Percentiles rank a stretch among this genome's conserved stretches.
phyloP scores from a whole-genome alignment of 805 yeast species.

The Candida vaughaniae region DNA sequence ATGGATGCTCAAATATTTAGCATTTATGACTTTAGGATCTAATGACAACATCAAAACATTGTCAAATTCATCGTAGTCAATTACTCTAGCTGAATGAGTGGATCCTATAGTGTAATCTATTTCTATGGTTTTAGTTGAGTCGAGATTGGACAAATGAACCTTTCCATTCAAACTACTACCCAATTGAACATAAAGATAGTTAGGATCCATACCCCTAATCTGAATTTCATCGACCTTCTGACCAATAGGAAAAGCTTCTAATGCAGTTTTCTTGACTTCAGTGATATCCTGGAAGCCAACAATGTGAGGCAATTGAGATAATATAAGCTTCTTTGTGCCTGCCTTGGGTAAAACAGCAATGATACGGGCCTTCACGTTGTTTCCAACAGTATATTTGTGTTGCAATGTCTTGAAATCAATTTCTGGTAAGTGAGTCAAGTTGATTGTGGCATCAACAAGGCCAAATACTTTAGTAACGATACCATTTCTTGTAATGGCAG shows the following conservation, averaged over 20 bases:
- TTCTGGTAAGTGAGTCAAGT: conserved; percentile 60
- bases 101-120: conserved; percentile 62
- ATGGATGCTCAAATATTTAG: conserved; percentile 61
- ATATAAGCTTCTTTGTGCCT: conserved; percentile 56
- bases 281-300: conserved; percentile 28
- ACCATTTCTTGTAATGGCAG: conserved; percentile 61
- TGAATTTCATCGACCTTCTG: conserved; percentile 58
- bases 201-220: conserved; percentile 58
- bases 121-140: conserved; percentile 44
- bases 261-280: conserved; percentile 22
- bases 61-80: conserved; percentile 69
- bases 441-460: conserved; percentile 67
- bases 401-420: conserved; percentile 49
- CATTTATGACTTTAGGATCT: conserved; percentile 61
- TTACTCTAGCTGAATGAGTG: conserved; percentile 70
- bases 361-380: conserved; percentile 67
- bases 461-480: conserved; percentile 73
- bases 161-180: conserved; percentile 63
- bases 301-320: conserved; percentile 63
- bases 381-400: conserved; percentile 67
- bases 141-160: conserved; percentile 73
- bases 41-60: conserved; percentile 65
- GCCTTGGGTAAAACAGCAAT: conserved; percentile 50
- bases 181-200: conserved; percentile 56
- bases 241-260: conserved; percentile 80